Evolutionary conservation across 257 asterid species (phyloP), one percentile per base, ranked within the genome.

Genomic region (Nicotiana benthamiana): DNA sequence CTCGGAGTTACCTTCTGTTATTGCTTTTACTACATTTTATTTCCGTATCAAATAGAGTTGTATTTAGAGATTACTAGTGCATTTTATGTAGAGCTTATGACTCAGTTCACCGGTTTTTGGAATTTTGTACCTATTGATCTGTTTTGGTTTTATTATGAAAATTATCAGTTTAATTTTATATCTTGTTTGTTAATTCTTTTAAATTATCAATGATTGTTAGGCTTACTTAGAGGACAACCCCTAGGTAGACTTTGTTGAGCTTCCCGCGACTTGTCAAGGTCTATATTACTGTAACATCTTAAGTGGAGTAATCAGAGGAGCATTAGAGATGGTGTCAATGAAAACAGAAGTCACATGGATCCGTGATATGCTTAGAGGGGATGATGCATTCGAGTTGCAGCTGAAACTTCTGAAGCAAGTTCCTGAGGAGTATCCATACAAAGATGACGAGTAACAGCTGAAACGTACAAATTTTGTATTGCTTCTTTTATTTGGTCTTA

Each of bases 291-390:
- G 99, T 94, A 96, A 96, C 84, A 89, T 96, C 80, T 82, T 96
- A 63, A 94, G 98, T 86, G 99, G 98, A 81, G 97, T 96, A 75
- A 85, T 96, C 84, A 86, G 93, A 80, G 99, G 99, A 83, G 97
- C 99, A 63, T 87, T 96, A 68, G 98, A 96, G 90, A 96, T 94
- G 99, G 99, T 96, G 84, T 96, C 98, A 0, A 92, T 96, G 99
- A 96, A 96, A 88, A 92, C 98, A 0, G 97, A 94, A 86, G 94
- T 94, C 43, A 89, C 98, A 53, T 96, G 99, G 99, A 81, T 93
- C 30, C 97, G 97, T 17, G 99, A 96, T 87, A 92, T 96, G 97
- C 97, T 96, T 66, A 87, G 93, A 88, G 99, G 99, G 17, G 99
- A 96, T 79, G 99, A 94, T 79, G 96, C 89, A 22, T 96, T 90